These are phyloP conservation scores for Camellia sinensis DNA, from an alignment of 148 eudicot species.

Conservation along the genomic window DNA sequence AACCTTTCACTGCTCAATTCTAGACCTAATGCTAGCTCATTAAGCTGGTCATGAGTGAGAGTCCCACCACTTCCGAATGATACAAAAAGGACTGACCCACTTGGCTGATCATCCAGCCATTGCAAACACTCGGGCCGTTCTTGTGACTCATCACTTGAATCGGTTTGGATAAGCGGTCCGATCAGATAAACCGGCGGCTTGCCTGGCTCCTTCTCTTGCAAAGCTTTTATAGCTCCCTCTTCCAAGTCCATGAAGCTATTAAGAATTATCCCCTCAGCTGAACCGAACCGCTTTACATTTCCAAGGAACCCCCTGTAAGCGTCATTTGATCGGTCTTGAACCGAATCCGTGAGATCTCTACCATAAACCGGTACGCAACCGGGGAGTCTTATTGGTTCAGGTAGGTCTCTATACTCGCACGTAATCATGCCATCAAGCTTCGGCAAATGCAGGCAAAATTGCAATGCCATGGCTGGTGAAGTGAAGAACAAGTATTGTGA, in stretches of 20 bases:
- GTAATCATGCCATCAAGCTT: conserved; percentile 23
- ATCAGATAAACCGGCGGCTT: conserved; percentile 30
- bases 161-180: conserved; percentile 36
- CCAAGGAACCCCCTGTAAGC: conserved; percentile 17
- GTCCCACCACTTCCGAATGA: conserved; percentile 53
- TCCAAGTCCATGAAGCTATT: conserved; percentile 36
- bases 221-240: conserved; percentile 23
- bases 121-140: conserved; percentile 15
- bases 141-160: not conserved
- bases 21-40: conserved; percentile 40
- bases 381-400: conserved; percentile 32
- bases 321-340: conserved; percentile 23
- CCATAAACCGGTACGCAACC: conserved; percentile 35
- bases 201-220: conserved; percentile 4
- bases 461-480: conserved; percentile 13
- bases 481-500: too few species aligned
- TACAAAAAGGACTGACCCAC: conserved; percentile 36
- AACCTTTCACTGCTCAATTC: conserved; percentile 36
- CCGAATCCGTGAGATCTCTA: conserved; percentile 25
- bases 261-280: conserved; percentile 34
- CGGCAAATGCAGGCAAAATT: conserved; percentile 18
- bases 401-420: conserved; percentile 34
- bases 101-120: conserved; percentile 41
- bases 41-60: conserved; percentile 27
- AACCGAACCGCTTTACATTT: conserved; percentile 5